These are phyloP conservation scores for Trichoderma sp. DNA, from an alignment of 2,329 filamentous ascomycete species.

Conservation along the genomic window DNA sequence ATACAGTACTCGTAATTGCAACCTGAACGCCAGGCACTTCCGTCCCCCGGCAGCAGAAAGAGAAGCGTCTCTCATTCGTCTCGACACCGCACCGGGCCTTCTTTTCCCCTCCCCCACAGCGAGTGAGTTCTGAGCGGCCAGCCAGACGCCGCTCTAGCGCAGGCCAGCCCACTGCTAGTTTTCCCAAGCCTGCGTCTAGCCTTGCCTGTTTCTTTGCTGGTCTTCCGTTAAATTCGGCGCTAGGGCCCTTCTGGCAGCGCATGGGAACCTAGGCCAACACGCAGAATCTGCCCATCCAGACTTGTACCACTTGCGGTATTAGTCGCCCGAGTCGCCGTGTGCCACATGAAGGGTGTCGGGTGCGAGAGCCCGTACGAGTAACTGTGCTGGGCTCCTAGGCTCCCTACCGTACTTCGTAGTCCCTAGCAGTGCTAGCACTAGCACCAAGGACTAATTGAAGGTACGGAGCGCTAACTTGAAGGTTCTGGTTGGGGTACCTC, in stretches of 20 bases:
- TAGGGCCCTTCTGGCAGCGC: slow-evolving; percentile 12
- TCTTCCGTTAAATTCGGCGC: slow-evolving; percentile 5
- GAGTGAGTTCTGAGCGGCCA: background rate
- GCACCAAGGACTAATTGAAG: background rate
- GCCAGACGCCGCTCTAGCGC: slow-evolving; percentile 13
- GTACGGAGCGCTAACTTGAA: no score
- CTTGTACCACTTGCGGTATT: background rate
- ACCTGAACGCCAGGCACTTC: background rate
- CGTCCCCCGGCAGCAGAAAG: background rate
- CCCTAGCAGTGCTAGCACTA: background rate
- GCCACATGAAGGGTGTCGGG: background rate
- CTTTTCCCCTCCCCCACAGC: slow-evolving; percentile 12
- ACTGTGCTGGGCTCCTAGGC: background rate
- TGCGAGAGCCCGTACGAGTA: background rate
- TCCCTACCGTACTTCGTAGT: no score
- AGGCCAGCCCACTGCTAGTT: background rate
- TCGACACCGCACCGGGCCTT: background rate
- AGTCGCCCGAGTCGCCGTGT: background rate
- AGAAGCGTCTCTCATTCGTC: background rate
- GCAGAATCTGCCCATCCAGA: background rate
- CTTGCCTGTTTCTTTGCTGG: slow-evolving; percentile 7
- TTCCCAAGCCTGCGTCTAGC: slow-evolving; percentile 11
- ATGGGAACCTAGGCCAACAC: background rate
- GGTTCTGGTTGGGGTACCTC: background rate
- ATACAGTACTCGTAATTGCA: background rate